phyloP scores from a whole-genome alignment of 2,329 filamentous ascomycete genomes.

The Neurospora sp. region DNA sequence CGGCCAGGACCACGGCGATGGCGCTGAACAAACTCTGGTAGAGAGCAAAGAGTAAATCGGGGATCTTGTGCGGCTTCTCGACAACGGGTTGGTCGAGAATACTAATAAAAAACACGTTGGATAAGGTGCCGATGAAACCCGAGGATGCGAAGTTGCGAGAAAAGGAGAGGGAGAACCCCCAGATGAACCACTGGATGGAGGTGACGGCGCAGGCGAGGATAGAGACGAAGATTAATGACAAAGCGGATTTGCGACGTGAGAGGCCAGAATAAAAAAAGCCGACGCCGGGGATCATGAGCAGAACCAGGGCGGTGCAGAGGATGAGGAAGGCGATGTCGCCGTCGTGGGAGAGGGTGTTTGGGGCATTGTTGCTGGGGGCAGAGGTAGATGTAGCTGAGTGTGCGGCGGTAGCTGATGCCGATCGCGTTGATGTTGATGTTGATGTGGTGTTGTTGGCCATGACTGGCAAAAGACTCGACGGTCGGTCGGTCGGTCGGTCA shows the following conservation, averaged over 20 bases:
- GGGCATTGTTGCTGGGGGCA: neutral
- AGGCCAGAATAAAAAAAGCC: constrained; percentile 91
- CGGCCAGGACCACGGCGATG: constrained; percentile 77
- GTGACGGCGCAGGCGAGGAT: constrained; percentile 78
- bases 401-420: neutral
- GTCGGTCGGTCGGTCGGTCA: neutral
- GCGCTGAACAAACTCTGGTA: constrained; percentile 85
- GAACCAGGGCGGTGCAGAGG: constrained; percentile 68
- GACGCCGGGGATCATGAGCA: constrained; percentile 89
- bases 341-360: neutral
- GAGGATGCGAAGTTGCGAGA: constrained; percentile 59
- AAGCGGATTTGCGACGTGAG: constrained; percentile 76
- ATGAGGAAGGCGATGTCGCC: constrained; percentile 85
- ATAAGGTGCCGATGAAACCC: constrained; percentile 66
- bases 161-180: constrained; percentile 77
- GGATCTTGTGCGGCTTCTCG: constrained; percentile 57
- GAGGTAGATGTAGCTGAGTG: neutral
- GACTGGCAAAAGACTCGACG: neutral
- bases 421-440: neutral
- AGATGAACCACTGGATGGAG: constrained; percentile 92
- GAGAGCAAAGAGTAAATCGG: constrained; percentile 75
- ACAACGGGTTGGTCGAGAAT: constrained; percentile 70
- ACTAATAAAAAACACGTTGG: constrained; percentile 70
- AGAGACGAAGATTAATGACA: constrained; percentile 85
- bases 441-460: neutral